Evolutionary conservation across 257 asterid species (phyloP), one percentile per base, ranked within the genome.

Genomic region (Lithospermum erythrorhizon): DNA sequence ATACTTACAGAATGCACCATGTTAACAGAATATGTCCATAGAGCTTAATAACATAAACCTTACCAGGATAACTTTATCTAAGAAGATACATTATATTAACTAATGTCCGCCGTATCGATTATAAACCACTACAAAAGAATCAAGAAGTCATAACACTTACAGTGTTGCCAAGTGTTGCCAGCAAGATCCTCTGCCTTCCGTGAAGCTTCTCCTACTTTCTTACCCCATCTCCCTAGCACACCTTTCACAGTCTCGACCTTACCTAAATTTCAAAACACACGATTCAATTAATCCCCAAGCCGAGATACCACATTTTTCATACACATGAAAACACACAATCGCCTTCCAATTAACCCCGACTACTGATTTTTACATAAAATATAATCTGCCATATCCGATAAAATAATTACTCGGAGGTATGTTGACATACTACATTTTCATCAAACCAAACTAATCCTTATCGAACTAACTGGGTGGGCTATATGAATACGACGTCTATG

Each of bases 161-260:
- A 76, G 74, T 91, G 94, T 67, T 91, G 98, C 98, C 95, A 91
- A 81, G 88, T 75, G 69, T 91, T 81, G 57, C 90, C 98, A 45
- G 95, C 96, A 71, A 86, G 61, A 73, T 79, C 95, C 62, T 86
- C 88, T 4, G 96, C 93, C 78, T 76, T 85, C 76, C 79, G 84
- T 4, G 94, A 72, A n/a, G 95, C 96, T 63, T 88, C 98, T 27
- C 79, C 86, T 25, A 94, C 93, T 76, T 74, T 86, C 87, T 75
- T 88, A 45, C 95, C 94, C 94, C 83, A 88, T 59, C 75, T 79
- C 21, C 94, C 93, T 61, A 91, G 32, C 48, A 65, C 87, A 66
- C 81, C 93, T 86, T 81, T 91, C 23, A 88, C 87, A 75, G 76
- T 79, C 29, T 76, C 95, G 80, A 47, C 14, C 53, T 16, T 32